phyloP scores from a whole-genome alignment of 768 basidiomycete genomes.

The Favolaschia claudopus region DNA sequence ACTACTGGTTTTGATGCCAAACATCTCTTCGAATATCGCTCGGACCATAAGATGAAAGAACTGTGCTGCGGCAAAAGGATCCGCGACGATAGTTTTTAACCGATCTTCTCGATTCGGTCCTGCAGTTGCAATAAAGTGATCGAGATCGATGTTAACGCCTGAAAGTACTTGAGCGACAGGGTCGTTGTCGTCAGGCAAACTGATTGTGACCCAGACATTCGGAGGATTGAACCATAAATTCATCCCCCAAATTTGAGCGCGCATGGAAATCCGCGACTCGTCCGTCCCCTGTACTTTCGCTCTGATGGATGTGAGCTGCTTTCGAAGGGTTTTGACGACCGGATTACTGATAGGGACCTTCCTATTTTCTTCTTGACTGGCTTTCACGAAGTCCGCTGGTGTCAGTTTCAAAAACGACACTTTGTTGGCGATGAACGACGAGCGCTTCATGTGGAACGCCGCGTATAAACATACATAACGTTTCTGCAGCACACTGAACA shows the following conservation, averaged over 20 bases:
- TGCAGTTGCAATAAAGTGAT: constrained; percentile 36
- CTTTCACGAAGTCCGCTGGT: constrained; percentile 36
- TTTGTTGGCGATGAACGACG: constrained; percentile 31
- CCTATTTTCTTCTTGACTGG: constrained; percentile 42
- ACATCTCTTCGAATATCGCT: constrained; percentile 38
- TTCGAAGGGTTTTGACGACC: constrained; percentile 30
- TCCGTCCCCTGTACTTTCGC: constrained; percentile 41
- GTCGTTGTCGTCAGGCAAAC: constrained; percentile 48
- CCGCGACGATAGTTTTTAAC: constrained; percentile 38
- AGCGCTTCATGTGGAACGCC: constrained; percentile 39
- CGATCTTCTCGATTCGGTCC: constrained; percentile 34
- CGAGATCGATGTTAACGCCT: constrained; percentile 51
- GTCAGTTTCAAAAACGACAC: constrained; percentile 33
- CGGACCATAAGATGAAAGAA: constrained; percentile 48
- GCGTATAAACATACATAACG: constrained; percentile 32
- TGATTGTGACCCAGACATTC: constrained; percentile 52
- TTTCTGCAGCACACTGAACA: constrained; percentile 41
- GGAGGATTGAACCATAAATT: constrained; percentile 38
- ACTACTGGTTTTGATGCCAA: constrained; percentile 36
- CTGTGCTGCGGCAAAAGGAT: constrained; percentile 51
- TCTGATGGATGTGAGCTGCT: constrained; percentile 33
- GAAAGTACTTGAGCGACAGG: constrained; percentile 54
- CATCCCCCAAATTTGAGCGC: constrained; percentile 47
- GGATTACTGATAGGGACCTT: constrained; percentile 32
- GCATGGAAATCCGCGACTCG: constrained; percentile 32